phyloP scores from a whole-genome alignment of 2,329 filamentous ascomycete genomes.

The Leptographium flavum region DNA sequence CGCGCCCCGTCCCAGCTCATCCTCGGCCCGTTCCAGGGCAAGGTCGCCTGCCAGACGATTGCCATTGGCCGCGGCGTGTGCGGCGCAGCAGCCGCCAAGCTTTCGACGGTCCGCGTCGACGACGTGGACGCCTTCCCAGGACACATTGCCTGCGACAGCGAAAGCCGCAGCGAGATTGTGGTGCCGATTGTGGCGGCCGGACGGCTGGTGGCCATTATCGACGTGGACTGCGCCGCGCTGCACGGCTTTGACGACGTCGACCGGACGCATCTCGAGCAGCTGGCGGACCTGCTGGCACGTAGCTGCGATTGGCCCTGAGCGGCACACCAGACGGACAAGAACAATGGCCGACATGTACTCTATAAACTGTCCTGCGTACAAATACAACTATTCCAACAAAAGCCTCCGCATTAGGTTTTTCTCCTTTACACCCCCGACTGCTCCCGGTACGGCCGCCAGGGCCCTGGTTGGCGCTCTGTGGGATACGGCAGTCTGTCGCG shows the following conservation, averaged over 20 bases:
- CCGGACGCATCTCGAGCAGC: conserved; percentile 46
- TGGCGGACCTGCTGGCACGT: conserved; percentile 44
- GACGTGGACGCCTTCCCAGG: conserved; percentile 65
- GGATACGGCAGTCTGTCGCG: no score
- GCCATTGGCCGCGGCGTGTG: conserved; percentile 61
- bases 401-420: no score
- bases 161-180: conserved; percentile 66
- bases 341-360: not conserved
- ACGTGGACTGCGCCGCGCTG: conserved; percentile 58
- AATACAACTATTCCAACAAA: no score
- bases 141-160: conserved; percentile 70
- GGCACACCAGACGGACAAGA: no score
- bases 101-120: conserved; percentile 48
- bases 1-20: conserved; percentile 37
- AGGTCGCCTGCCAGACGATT: conserved; percentile 69
- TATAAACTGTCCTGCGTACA: not conserved
- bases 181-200: conserved; percentile 46
- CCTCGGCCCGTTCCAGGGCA: conserved; percentile 68
- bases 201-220: conserved; percentile 49
- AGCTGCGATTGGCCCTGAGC: conserved; percentile 48
- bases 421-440: no score
- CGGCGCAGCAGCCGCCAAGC: conserved; percentile 49
- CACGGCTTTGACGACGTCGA: conserved; percentile 59
- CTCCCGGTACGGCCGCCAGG: no score
- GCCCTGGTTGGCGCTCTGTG: no score